phyloP scores from a whole-genome alignment of 2,329 filamentous ascomycete species.

The Helotiales sp. region DNA sequence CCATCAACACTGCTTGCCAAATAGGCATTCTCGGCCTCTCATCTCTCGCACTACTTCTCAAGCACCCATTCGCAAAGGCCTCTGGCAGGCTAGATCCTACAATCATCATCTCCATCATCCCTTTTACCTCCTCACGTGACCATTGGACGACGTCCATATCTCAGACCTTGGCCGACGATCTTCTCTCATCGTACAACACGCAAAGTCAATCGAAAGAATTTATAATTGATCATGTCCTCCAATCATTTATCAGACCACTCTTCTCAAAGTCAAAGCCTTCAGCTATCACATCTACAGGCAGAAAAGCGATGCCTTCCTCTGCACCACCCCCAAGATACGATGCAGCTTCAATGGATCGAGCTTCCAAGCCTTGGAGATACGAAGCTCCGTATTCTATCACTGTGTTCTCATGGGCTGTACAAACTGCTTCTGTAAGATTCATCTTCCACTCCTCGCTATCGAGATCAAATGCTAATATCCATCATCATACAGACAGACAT shows the following conservation, averaged over 20 bases:
- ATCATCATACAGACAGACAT: conserved; percentile 37
- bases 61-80: not conserved
- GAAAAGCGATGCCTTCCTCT: conserved; percentile 49
- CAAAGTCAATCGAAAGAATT: conserved; percentile 36
- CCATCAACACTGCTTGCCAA: conserved; percentile 13
- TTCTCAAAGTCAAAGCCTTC: conserved; percentile 59
- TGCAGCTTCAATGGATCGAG: conserved; percentile 40
- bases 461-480: not conserved
- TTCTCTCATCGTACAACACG: conserved; percentile 34
- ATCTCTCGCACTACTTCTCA: conserved; percentile 12
- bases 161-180: conserved; percentile 31
- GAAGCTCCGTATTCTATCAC: conserved; percentile 50
- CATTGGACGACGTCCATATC: conserved; percentile 42
- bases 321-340: conserved; percentile 40
- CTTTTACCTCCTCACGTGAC: conserved; percentile 36
- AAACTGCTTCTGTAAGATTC: conserved; percentile 47
- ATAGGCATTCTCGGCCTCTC: conserved; percentile 22
- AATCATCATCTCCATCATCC: conserved; percentile 36
- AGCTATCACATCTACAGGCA: conserved; percentile 56
- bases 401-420: conserved; percentile 62
- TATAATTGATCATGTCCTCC: conserved; percentile 58
- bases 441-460: not conserved
- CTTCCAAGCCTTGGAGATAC: conserved; percentile 63
- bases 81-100: not conserved
- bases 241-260: conserved; percentile 63